A percentile compares a stretch with the other conserved stretches of the same genome.
Conservation (phyloP, 2,329 filamentous ascomycete species). For the Alternaria gansuensis region DNA sequence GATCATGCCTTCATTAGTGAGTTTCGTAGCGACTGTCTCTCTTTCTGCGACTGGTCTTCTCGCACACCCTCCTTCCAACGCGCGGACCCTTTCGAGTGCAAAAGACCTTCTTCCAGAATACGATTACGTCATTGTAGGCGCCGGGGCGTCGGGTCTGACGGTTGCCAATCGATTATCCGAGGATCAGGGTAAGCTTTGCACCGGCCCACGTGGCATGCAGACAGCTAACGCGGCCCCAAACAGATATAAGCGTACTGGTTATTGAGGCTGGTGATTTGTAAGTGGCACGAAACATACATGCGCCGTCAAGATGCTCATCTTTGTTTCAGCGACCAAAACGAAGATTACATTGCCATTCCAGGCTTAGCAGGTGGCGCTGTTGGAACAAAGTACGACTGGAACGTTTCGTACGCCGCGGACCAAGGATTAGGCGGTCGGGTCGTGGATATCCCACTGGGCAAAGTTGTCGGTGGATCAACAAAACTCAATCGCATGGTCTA, state of each 20-base stretch:
- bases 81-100: conserved; percentile 22
- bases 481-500: conserved; percentile 54
- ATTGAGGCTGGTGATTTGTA: conserved; percentile 40
- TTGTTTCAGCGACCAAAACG: conserved; percentile 29
- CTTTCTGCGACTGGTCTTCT: conserved; percentile 24
- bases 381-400: conserved; percentile 42
- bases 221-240: background rate
- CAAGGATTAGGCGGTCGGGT: conserved; percentile 25
- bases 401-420: conserved; percentile 29
- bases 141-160: conserved; percentile 38
- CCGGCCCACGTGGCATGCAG: background rate
- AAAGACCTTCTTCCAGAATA: conserved; percentile 29
- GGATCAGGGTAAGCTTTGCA: conserved; percentile 22
- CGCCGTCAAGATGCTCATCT: conserved; percentile 12
- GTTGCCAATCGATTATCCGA: conserved; percentile 44
- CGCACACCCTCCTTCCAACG: conserved; percentile 32
- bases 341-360: conserved; percentile 37
- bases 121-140: conserved; percentile 43
- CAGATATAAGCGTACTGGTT: conserved; percentile 33
- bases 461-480: conserved; percentile 37
- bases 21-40: conserved; percentile 20
- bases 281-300: background rate
- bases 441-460: conserved; percentile 29
- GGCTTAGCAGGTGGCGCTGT: conserved; percentile 37
- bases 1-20: conserved; percentile 23